A percentile compares a stretch with the other conserved stretches of the same genome.
Conservation (phyloP, 768 basidiomycete species). For the Lactarius psammicola region DNA sequence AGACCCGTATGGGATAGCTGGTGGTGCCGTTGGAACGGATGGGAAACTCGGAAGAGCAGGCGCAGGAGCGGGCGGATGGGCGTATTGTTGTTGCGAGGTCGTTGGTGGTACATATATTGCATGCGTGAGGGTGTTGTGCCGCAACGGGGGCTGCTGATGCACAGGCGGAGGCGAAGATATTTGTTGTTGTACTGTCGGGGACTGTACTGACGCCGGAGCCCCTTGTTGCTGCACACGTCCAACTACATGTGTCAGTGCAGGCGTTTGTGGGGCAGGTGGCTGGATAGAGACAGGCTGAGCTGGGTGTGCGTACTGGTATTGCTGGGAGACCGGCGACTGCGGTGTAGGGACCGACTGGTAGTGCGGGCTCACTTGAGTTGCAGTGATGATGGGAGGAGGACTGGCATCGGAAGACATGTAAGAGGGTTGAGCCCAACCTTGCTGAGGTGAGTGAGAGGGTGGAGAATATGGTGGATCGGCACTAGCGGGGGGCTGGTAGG, state of each 20-base stretch:
- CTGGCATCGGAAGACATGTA: slow-evolving; percentile 10
- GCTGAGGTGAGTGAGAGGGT: slow-evolving; percentile 18
- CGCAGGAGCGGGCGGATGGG: slow-evolving; percentile 14
- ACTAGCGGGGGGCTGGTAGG: slow-evolving; percentile 6
- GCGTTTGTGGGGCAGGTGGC: slow-evolving; percentile 27
- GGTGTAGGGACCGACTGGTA: slow-evolving; percentile 32
- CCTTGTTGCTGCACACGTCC: slow-evolving; percentile 6
- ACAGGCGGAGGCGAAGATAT: slow-evolving; percentile 20
- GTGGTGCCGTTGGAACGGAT: slow-evolving; percentile 27
- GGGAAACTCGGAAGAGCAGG: slow-evolving; percentile 27
- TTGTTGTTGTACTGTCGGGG: slow-evolving; percentile 30
- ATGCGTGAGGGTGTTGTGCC: slow-evolving; percentile 28
- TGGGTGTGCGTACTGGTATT: slow-evolving; percentile 34
- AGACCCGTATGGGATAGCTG: slow-evolving; percentile 17
- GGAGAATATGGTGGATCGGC: not conserved
- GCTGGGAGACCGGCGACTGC: slow-evolving; percentile 10
- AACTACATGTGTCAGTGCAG: slow-evolving; percentile 16
- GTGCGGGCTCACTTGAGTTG: slow-evolving; percentile 19
- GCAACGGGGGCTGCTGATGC: slow-evolving; percentile 22
- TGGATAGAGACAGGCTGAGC: slow-evolving; percentile 33
- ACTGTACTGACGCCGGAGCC: slow-evolving; percentile 4
- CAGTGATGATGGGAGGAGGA: slow-evolving; percentile 2
- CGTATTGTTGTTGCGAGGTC: slow-evolving; percentile 25
- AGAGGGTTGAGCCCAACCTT: slow-evolving; percentile 19
- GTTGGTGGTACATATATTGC: slow-evolving; percentile 12